Percentiles rank a stretch among this genome's conserved stretches.
phyloP scores from a whole-genome alignment of 169 alveolate genomes.

The Plasmodium falciparum region DNA sequence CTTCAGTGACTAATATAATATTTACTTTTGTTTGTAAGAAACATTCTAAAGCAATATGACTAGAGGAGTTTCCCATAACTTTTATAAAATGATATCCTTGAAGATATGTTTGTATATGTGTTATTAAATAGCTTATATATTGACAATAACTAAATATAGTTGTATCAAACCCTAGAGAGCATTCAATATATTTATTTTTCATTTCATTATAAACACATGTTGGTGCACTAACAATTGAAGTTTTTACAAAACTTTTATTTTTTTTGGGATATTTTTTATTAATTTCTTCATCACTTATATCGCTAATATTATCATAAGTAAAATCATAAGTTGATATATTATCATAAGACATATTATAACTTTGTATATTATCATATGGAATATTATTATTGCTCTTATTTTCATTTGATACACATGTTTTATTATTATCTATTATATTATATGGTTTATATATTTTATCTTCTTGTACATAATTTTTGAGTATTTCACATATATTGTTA shows the following conservation, averaged over 20 bases:
- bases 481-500: too few relatives aligned
- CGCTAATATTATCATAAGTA: slow-evolving; percentile 42
- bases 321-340: slow-evolving; percentile 2
- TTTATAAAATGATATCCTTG: slow-evolving; percentile 94
- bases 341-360: too few relatives aligned
- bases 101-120: slow-evolving; percentile 89
- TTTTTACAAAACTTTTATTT: slow-evolving; percentile 74
- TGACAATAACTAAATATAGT: slow-evolving; percentile 95
- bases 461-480: too few relatives aligned
- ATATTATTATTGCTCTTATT: neutral
- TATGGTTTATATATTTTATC: too few relatives aligned
- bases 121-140: slow-evolving; percentile 91
- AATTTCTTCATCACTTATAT: slow-evolving; percentile 54
- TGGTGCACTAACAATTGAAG: slow-evolving; percentile 94
- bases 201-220: slow-evolving; percentile 97
- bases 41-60: slow-evolving; percentile 95
- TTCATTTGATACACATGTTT: neutral
- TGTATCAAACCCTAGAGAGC: slow-evolving; percentile 96
- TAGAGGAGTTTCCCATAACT: slow-evolving; percentile 96
- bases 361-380: too few relatives aligned
- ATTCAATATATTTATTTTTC: slow-evolving; percentile 92
- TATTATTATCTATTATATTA: too few relatives aligned
- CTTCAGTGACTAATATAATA: slow-evolving; percentile 93
- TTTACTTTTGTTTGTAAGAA: slow-evolving; percentile 94
- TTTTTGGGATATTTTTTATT: slow-evolving; percentile 30